Base-by-base conservation (phyloP, 2,329 filamentous ascomycete species). In the Calonectria pteridis region DNA sequence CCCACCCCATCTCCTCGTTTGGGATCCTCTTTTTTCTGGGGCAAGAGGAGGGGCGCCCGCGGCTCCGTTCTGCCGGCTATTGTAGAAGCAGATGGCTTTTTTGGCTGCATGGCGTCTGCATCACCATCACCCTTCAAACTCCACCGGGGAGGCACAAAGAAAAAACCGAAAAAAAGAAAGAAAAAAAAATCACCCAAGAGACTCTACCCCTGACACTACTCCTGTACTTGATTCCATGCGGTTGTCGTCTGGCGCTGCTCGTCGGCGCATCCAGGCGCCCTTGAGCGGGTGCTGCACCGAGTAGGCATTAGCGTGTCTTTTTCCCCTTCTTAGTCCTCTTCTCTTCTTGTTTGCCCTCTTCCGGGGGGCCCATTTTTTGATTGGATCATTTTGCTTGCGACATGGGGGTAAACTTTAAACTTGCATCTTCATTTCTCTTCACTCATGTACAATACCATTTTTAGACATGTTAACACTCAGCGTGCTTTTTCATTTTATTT, bases 391-490 rank as follows among this genome's bases (percentile, higher is more conserved):
- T 66, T 59, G 55, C 55, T 59, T 59, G 33, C 55, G 33, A 59
- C 55, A 59, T 59, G 55, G 67, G 67, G 40, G 10, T 59, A 51
- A 51, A 26, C n/a, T 63, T 40, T 58, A 37, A 33, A 37, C 59
- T 51, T 59, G 55, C 64, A 63, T 69, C 46, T 40, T 69, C 51
- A 28, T 58, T 67, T 58, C 51, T 64, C 59, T 63, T 63, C 59
- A n/a, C 59, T 63, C 59, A 43, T 63, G 59, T 63, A 63, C 59
- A 63, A 43, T 63, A 63, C 55, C 55, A 59, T 59, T 59, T 59
- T 59, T 59, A 59, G 55, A 59, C 55, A 64, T 74, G 77, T 78
- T 78, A 77, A 75, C 75, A 77, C 51, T 29, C 18, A 78, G 75
- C 75, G 76, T 72, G 67, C 51, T 46, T 66, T 50, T 31, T 76